phyloP scores from a whole-genome alignment of 768 basidiomycete species.

The Leccinellum rugosiceps region DNA sequence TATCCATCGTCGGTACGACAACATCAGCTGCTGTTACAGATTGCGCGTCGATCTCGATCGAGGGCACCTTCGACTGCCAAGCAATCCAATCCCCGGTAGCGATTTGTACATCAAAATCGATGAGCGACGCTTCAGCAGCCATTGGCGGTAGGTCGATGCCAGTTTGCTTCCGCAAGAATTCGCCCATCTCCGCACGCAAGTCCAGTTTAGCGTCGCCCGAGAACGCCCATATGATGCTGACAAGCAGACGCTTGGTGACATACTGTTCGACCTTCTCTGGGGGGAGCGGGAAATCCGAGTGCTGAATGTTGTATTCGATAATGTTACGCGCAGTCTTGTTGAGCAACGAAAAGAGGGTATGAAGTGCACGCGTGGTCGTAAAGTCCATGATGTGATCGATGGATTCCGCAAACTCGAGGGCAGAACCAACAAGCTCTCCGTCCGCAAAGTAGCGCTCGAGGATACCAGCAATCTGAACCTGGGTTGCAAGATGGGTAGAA shows the following conservation, averaged over 20 bases:
- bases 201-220: conserved; percentile 95
- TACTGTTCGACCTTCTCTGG: conserved; percentile 87
- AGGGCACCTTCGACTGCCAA: conserved; percentile 91
- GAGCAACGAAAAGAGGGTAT: conserved; percentile 93
- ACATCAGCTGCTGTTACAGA: conserved; percentile 94
- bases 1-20: conserved; percentile 98
- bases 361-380: conserved; percentile 84
- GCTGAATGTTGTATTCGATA: conserved; percentile 92
- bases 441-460: conserved; percentile 80
- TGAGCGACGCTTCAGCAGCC: conserved; percentile 72
- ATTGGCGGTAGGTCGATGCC: conserved; percentile 87
- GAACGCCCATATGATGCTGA: conserved; percentile 97
- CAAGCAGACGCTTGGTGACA: conserved; percentile 81
- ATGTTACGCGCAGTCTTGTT: conserved; percentile 95
- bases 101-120: conserved; percentile 94
- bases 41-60: conserved; percentile 96
- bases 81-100: conserved; percentile 81
- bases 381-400: conserved; percentile 99
- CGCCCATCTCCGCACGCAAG: conserved; percentile 83
- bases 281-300: conserved; percentile 89
- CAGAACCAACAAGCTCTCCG: conserved; percentile 76
- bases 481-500: conserved; percentile 66
- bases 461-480: conserved; percentile 70
- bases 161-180: conserved; percentile 79
- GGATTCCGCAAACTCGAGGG: conserved; percentile 75